These are phyloP conservation scores for Hortiboletus campestris DNA, from an alignment of 768 basidiomycete species.

Conservation along the genomic window DNA sequence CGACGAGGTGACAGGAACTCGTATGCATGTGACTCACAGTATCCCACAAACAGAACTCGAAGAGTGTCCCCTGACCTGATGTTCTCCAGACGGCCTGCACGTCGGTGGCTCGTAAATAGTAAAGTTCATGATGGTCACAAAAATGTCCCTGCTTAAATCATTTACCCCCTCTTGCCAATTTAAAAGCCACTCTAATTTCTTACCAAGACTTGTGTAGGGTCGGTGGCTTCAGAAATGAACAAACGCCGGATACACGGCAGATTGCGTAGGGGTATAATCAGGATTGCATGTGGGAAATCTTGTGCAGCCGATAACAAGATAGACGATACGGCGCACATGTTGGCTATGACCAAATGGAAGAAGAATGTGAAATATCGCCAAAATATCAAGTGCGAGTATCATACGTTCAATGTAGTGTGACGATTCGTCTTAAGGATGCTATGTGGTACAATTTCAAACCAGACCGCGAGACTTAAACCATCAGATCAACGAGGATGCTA, in stretches of 20 bases:
- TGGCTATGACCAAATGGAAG: neutral
- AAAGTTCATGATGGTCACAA: neutral
- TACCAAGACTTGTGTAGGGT: neutral
- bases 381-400: slow-evolving; percentile 7
- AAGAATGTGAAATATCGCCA: neutral
- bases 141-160: too few species aligned
- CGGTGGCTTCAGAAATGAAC: too few species aligned
- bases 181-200: neutral
- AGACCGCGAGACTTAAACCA: slow-evolving; percentile 39
- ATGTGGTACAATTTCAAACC: slow-evolving; percentile 15
- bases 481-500: slow-evolving; percentile 85
- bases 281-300: neutral
- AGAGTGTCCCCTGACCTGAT: neutral
- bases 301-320: neutral
- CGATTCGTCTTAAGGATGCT: neutral
- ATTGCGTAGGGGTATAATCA: neutral
- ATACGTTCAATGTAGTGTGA: slow-evolving; percentile 3
- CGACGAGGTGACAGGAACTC: slow-evolving; percentile 40
- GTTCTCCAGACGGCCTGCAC: slow-evolving; percentile 4
- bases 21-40: slow-evolving; percentile 35
- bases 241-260: neutral
- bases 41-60: neutral
- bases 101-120: slow-evolving; percentile 12
- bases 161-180: slow-evolving; percentile 1
- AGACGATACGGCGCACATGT: neutral